Percentiles rank a stretch among this genome's conserved stretches.
Conservation (phyloP, 176 grass and related monocot species). For the Lolium rigidum region DNA sequence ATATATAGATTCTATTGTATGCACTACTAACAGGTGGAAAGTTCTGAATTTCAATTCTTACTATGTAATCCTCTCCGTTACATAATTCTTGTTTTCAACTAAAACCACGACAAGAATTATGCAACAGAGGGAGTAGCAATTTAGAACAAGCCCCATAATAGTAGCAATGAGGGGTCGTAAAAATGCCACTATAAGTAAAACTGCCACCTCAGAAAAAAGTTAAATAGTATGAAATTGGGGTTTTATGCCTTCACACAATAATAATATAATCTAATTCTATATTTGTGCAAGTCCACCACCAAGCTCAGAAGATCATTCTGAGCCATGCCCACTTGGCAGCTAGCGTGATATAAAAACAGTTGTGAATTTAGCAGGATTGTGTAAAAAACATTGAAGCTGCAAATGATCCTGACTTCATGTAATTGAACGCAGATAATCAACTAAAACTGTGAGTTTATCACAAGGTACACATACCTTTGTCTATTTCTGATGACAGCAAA, state of each 20-base stretch:
- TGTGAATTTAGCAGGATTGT: conserved; percentile 1
- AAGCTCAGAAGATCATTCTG: background rate
- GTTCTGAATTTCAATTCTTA: no score
- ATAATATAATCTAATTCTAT: background rate
- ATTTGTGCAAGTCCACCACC: background rate
- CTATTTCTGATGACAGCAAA: conserved; percentile 45
- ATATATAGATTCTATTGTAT: no score
- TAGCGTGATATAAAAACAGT: conserved; percentile 19
- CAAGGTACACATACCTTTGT: conserved; percentile 38
- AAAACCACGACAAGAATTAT: no score
- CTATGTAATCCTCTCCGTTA: no score
- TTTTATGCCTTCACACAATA: background rate
- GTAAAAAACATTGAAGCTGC: background rate
- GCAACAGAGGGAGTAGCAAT: no score
- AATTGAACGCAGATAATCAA: conserved; percentile 8
- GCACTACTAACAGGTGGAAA: no score
- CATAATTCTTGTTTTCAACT: no score
- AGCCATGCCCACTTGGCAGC: background rate
- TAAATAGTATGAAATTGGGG: background rate
- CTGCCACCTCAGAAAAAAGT: background rate
- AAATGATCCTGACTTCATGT: conserved; percentile 11
- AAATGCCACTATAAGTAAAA: background rate
- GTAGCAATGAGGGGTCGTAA: background rate
- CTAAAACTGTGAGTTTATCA: background rate
- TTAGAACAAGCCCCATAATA: background rate